phyloP scores from a whole-genome alignment of 371 early-diverging fungal species.

The Mucor circinelloides region DNA sequence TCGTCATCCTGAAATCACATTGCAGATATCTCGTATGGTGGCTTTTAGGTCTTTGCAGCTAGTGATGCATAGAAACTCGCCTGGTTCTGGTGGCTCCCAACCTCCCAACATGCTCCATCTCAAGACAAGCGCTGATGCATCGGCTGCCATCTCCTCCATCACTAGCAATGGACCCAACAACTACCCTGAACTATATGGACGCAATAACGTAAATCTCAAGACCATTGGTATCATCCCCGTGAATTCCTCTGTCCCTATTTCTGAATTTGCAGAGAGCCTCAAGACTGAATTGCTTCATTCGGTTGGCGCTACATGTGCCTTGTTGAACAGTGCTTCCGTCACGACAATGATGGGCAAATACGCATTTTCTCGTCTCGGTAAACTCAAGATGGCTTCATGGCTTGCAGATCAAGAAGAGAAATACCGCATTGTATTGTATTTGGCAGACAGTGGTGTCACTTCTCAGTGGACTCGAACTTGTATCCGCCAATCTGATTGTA shows the following conservation, averaged over 20 bases:
- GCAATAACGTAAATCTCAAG: conserved; percentile 88
- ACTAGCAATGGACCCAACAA: conserved; percentile 8
- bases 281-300: conserved; percentile 70
- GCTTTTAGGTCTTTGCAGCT: conserved; percentile 74
- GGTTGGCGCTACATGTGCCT: conserved; percentile 73
- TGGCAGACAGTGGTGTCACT: conserved; percentile 90
- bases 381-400: conserved; percentile 90
- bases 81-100: conserved; percentile 13
- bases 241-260: conserved; percentile 77
- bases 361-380: conserved; percentile 89
- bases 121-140: conserved; percentile 13
- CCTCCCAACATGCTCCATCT: conserved; percentile 12
- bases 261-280: conserved; percentile 86
- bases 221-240: conserved; percentile 95
- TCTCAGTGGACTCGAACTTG: conserved; percentile 96
- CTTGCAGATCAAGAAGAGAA: conserved; percentile 93
- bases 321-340: conserved; percentile 82
- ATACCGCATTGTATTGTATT: conserved; percentile 84
- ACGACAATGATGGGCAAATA: conserved; percentile 86
- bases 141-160: conserved; percentile 21
- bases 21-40: conserved; percentile 90
- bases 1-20: conserved; percentile 88
- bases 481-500: conserved; percentile 96
- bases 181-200: conserved; percentile 57
- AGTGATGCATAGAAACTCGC: conserved; percentile 34